These are phyloP conservation scores for Fusarium fujikuroi DNA, from an alignment of 2,329 filamentous ascomycete species.

Conservation along the genomic window DNA sequence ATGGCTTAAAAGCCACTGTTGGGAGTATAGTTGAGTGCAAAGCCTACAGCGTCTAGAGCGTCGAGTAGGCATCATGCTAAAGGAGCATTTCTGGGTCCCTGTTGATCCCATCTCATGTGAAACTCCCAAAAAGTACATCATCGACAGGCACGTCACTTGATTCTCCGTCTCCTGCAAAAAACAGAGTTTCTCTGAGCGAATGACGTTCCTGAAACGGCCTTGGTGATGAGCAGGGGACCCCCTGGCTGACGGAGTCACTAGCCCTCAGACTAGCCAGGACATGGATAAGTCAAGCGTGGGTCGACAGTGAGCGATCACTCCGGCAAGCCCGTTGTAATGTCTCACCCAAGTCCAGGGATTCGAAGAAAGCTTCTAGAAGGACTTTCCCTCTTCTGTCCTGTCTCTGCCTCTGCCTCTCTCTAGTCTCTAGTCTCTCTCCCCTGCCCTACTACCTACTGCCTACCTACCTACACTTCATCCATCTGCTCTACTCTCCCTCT, in stretches of 20 bases:
- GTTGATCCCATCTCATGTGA: conserved; percentile 20
- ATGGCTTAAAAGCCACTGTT: conserved; percentile 16
- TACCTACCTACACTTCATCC: background rate
- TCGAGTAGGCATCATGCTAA: too few relatives aligned
- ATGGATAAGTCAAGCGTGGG: conserved; percentile 36
- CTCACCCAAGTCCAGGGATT: conserved; percentile 42
- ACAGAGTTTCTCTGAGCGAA: conserved; percentile 29
- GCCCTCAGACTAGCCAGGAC: conserved; percentile 39
- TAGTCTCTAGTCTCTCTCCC: background rate
- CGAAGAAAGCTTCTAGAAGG: conserved; percentile 49
- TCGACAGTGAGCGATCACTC: conserved; percentile 41
- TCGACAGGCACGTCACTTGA: conserved; percentile 28
- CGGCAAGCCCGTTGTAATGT: conserved; percentile 48
- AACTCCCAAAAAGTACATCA: conserved; percentile 16
- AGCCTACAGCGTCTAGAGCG: background rate
- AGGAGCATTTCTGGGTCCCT: background rate
- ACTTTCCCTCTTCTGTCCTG: conserved; percentile 2
- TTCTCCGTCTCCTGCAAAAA: conserved; percentile 7
- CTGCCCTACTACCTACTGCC: conserved; percentile 6
- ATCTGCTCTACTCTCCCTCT: conserved; percentile 3
- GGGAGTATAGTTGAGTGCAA: background rate
- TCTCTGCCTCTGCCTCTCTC: background rate
- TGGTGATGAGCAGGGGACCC: conserved; percentile 34
- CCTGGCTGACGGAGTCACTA: conserved; percentile 33
- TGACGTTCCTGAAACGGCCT: conserved; percentile 46